These are phyloP conservation scores for Cladophialophora bantiana DNA, from an alignment of 2,329 filamentous ascomycete genomes.

Conservation along the genomic window DNA sequence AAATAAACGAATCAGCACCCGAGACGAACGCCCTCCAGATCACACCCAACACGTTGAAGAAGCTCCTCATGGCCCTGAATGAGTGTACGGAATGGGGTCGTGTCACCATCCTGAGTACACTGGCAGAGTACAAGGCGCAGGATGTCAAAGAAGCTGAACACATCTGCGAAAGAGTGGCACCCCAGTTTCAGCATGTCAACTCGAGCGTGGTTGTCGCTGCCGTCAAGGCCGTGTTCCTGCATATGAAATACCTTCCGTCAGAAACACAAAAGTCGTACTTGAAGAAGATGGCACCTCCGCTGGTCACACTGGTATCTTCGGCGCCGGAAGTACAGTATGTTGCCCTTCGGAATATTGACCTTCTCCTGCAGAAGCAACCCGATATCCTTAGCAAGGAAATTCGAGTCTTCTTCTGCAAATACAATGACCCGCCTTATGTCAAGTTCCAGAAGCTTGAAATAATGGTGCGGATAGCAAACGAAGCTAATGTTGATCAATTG, in stretches of 20 bases:
- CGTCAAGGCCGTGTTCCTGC: conserved; percentile 95
- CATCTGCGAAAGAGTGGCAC: conserved; percentile 93
- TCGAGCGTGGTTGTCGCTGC: conserved; percentile 96
- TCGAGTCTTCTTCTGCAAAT: conserved; percentile 99
- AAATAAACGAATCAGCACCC: conserved; percentile 88
- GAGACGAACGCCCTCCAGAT: conserved; percentile 88
- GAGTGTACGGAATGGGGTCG: conserved; percentile 99
- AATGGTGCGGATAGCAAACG: conserved; percentile 98
- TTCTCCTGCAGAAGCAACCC: conserved; percentile 92
- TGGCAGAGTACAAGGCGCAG: conserved; percentile 85
- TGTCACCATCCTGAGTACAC: conserved; percentile 87
- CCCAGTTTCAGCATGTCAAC: conserved; percentile 98
- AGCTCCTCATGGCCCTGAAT: conserved; percentile 93
- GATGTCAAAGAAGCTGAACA: conserved; percentile 97
- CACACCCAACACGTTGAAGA: conserved; percentile 84
- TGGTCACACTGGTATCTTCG: conserved; percentile 94
- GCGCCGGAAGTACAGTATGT: conserved; percentile 98
- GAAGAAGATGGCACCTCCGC: conserved; percentile 97
- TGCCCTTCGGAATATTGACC: conserved; percentile 92
- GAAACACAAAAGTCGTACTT: conserved; percentile 85
- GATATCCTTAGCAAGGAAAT: conserved; percentile 97
- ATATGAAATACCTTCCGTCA: conserved; percentile 83
- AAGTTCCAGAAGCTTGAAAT: conserved; percentile 98
- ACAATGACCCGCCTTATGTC: conserved; percentile 96
- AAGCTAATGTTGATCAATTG: conserved; percentile 93